Evolutionary conservation across 2,329 filamentous ascomycete genomes (phyloP), one percentile per base, ranked within the genome.

Genomic region (Diaporthe destruens): DNA sequence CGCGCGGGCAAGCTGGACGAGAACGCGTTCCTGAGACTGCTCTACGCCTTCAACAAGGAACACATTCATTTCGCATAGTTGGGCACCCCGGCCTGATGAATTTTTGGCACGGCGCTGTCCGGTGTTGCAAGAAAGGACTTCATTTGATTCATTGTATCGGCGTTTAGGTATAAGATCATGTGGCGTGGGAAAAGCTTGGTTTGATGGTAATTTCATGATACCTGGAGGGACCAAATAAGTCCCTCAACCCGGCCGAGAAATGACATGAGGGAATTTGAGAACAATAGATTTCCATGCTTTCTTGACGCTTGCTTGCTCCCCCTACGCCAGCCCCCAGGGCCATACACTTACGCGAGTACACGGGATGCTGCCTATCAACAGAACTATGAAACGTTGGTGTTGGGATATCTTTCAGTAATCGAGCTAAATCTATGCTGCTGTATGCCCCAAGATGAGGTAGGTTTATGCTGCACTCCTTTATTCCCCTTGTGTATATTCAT

Each of bases 1-100:
- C 87, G 96, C 76, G 90, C 95, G 14, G 89, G 94, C 74, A 92
- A 96, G 85, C 97, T 95, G 79, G 95, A 98, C 79, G 94, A 98
- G 84, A 95, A 93, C 68, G 95, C 98, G 78, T 98, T 98, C 80
- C 83, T 99, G 80, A 92, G 91, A 77, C 82, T 98, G 76, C 83
- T 98, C 51, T 88, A 86, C 76, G 92, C 93, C 2, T 98, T 98
- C 82, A 98, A 98, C 80, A 90, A 94, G 76, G 94, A 97, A 80
- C 94, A 94, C 36, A 96, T 98, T 73, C 96, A 98, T 84, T 98
- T 98, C 81, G 93, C 90, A 75, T 95, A 82, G 56, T 53, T 16
- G 23, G 57, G 9, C 12, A 2, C 8, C 25, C 18, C 16, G n/a
- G 42, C n/a, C 25, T 65, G 20, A 18, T 32, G 20, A 2, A 39